Conservation (phyloP, 768 basidiomycete species). For the Serendipita vermifera region DNA sequence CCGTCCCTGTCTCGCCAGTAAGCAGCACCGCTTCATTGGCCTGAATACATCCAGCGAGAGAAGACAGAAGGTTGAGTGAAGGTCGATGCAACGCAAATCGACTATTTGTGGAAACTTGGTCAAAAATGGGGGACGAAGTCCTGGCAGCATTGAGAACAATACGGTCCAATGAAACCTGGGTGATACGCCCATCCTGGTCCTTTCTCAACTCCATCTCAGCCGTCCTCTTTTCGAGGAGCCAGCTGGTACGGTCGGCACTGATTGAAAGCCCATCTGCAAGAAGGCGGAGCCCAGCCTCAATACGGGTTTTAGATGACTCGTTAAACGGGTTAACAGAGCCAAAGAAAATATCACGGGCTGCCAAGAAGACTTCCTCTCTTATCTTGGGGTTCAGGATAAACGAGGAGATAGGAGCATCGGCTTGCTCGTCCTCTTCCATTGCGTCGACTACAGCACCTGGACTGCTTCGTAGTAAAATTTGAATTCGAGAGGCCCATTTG, state of each 20-base stretch:
- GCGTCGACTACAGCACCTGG: background rate
- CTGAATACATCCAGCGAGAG: slow-evolving; percentile 60
- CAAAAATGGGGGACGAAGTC: slow-evolving; percentile 21
- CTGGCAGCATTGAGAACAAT: slow-evolving; percentile 40
- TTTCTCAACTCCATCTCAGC: slow-evolving; percentile 59
- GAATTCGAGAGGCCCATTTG: slow-evolving; percentile 69
- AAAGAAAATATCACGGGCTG: slow-evolving; percentile 86
- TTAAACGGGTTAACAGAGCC: slow-evolving; percentile 46
- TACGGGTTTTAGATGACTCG: slow-evolving; percentile 36
- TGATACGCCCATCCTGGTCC: slow-evolving; percentile 47
- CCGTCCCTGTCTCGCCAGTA: slow-evolving; percentile 98
- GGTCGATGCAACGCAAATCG: slow-evolving; percentile 88
- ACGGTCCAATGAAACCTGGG: slow-evolving; percentile 49
- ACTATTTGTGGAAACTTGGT: slow-evolving; percentile 35
- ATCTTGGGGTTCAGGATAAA: slow-evolving; percentile 58
- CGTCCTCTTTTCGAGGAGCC: slow-evolving; percentile 51
- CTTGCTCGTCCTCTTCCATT: slow-evolving; percentile 29
- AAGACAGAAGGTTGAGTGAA: slow-evolving; percentile 62
- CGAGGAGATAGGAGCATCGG: slow-evolving; percentile 25
- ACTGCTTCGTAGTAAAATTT: slow-evolving; percentile 40
- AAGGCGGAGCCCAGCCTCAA: slow-evolving; percentile 36
- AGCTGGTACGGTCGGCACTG: slow-evolving; percentile 52
- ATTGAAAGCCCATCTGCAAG: slow-evolving; percentile 54
- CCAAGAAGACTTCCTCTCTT: slow-evolving; percentile 79
- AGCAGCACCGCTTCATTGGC: slow-evolving; percentile 75